Evolutionary conservation across 805 yeast species (phyloP).

Genomic region (Debaryomyces hansenii): DNA sequence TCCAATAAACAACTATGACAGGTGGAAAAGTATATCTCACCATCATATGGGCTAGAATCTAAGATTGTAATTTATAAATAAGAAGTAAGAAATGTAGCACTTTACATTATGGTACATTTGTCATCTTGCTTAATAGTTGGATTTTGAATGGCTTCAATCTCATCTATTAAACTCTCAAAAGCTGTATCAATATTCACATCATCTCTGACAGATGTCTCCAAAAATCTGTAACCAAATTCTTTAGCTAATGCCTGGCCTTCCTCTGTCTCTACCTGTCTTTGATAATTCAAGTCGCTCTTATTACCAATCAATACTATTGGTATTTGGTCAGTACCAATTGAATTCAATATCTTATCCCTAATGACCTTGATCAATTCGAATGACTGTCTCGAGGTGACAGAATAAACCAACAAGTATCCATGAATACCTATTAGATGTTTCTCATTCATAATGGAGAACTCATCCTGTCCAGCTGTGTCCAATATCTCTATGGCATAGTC

Average conservation of each 20-base stretch:
- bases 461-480: slow-evolving; percentile 95
- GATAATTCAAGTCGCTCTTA: slow-evolving; percentile 62
- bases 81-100: background rate
- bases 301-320: slow-evolving; percentile 66
- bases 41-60: too few species aligned
- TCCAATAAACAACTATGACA: too few species aligned
- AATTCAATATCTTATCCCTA: slow-evolving; percentile 79
- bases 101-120: slow-evolving; percentile 50
- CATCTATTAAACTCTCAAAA: slow-evolving; percentile 57
- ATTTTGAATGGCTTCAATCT: slow-evolving; percentile 63
- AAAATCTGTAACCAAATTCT: slow-evolving; percentile 44
- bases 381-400: slow-evolving; percentile 74
- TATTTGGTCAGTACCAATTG: slow-evolving; percentile 48
- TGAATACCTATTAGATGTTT: slow-evolving; percentile 78
- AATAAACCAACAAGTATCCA: slow-evolving; percentile 80
- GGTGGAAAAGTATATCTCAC: too few species aligned
- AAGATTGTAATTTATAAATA: too few species aligned
- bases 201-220: slow-evolving; percentile 51
- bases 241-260: slow-evolving; percentile 50
- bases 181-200: slow-evolving; percentile 48
- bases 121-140: slow-evolving; percentile 47
- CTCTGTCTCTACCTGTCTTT: slow-evolving; percentile 59
- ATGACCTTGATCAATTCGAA: slow-evolving; percentile 76
- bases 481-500: slow-evolving; percentile 80
- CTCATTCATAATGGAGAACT: slow-evolving; percentile 76